Evolutionary conservation across 192 early-diverging fungal species (phyloP).

Genomic region (Coemansia sp.): DNA sequence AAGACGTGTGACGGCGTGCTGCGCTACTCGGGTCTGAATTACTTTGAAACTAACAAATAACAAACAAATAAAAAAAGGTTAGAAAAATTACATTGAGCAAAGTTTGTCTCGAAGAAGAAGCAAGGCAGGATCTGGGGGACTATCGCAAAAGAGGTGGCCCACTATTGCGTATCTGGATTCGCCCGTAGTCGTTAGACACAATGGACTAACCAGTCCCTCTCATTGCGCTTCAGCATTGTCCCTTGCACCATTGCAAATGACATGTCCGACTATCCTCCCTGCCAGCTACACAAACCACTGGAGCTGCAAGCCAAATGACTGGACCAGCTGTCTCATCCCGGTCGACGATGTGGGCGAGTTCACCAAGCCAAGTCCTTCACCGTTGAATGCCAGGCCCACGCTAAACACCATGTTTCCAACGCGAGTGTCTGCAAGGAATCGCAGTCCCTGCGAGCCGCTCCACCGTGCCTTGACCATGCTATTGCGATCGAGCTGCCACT

Average conservation of each 20-base stretch:
- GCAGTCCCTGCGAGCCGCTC: slow-evolving; percentile 52
- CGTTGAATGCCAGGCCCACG: slow-evolving; percentile 34
- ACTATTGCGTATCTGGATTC: not conserved
- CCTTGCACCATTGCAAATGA: not conserved
- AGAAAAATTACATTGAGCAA: not conserved
- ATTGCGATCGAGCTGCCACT: slow-evolving; percentile 66
- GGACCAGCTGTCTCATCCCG: slow-evolving; percentile 31
- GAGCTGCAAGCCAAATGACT: slow-evolving; percentile 50
- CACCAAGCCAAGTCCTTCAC: slow-evolving; percentile 1
- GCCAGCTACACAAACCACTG: slow-evolving; percentile 43
- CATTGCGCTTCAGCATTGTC: slow-evolving; percentile 4
- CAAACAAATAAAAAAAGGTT: not conserved
- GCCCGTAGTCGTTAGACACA: not conserved
- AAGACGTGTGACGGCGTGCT: not conserved
- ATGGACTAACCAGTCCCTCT: not conserved
- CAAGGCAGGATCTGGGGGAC: not conserved
- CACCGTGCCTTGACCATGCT: slow-evolving; percentile 61
- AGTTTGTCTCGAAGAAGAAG: not conserved
- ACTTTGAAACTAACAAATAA: no score
- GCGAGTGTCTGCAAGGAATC: slow-evolving; percentile 38
- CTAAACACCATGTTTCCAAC: slow-evolving; percentile 49
- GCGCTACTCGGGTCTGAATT: no score
- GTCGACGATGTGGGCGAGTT: slow-evolving; percentile 2
- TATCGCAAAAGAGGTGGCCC: not conserved
- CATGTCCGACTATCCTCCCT: not conserved